Conservation (phyloP, 2,329 filamentous ascomycete genomes). For the Delphinella strobiligena region DNA sequence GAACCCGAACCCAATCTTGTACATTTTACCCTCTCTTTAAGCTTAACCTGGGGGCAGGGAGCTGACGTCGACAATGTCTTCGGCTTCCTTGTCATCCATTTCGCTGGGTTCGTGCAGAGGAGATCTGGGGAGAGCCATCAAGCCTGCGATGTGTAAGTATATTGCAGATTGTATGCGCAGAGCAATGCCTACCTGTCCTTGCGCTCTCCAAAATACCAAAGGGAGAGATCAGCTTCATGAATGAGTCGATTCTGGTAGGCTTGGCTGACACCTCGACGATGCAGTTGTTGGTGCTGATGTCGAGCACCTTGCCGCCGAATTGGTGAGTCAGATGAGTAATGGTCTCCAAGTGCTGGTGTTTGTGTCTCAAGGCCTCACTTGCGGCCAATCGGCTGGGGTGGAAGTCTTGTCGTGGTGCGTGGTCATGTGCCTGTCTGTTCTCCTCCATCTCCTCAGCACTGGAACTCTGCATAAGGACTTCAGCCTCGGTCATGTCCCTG, state of each 20-base stretch:
- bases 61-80: constrained; percentile 90
- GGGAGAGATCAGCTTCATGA: constrained; percentile 86
- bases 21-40: not conserved
- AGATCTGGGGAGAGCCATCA: constrained; percentile 93
- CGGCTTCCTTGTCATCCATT: constrained; percentile 64
- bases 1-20: not conserved
- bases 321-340: constrained; percentile 97
- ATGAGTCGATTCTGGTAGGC: constrained; percentile 85
- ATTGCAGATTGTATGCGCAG: not conserved
- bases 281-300: constrained; percentile 97
- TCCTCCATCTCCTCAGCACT: constrained; percentile 15
- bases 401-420: constrained; percentile 51
- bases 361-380: constrained; percentile 84
- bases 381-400: constrained; percentile 78
- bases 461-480: constrained; percentile 14
- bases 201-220: constrained; percentile 96
- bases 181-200: constrained; percentile 51
- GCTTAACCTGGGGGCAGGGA: constrained; percentile 84
- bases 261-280: constrained; percentile 97
- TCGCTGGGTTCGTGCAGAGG: constrained; percentile 68
- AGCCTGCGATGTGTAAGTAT: constrained; percentile 35
- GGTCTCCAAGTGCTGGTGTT: constrained; percentile 92
- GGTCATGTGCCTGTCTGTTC: constrained; percentile 15
- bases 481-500: constrained; percentile 64
- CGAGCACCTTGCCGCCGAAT: constrained; percentile 92